Percentiles rank a stretch among this genome's conserved stretches.
phyloP scores from a whole-genome alignment of 345 rosid genomes.

The Geranium brycei region DNA sequence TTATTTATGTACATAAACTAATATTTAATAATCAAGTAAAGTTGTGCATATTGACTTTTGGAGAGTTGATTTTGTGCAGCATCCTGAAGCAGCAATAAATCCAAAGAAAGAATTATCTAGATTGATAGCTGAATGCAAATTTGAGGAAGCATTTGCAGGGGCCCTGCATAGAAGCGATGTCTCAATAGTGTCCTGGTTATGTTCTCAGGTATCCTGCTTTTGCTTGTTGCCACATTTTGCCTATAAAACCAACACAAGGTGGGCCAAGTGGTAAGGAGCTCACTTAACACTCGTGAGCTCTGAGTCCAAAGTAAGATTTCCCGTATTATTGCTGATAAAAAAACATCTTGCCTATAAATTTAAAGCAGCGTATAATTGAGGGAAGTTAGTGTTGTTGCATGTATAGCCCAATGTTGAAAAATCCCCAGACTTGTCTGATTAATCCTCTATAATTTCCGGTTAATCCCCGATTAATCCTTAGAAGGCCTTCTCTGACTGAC shows the following conservation, averaged over 20 bases:
- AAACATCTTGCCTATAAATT: background rate
- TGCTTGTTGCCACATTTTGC: background rate
- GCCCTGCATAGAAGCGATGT: constrained; percentile 65
- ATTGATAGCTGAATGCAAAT: constrained; percentile 43
- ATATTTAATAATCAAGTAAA: background rate
- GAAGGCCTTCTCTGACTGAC: no score
- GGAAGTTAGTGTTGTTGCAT: background rate
- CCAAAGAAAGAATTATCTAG: constrained; percentile 51
- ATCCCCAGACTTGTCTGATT: no score
- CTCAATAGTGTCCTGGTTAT: constrained; percentile 61
- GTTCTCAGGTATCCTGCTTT: constrained; percentile 36
- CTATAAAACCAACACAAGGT: background rate
- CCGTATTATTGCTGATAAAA: no score
- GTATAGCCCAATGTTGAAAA: no score
- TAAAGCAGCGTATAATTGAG: background rate
- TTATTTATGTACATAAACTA: no score
- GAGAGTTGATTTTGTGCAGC: constrained; percentile 1
- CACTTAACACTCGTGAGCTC: no score
- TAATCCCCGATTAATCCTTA: no score
- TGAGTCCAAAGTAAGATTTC: no score
- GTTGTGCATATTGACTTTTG: constrained; percentile 4
- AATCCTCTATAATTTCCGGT: no score
- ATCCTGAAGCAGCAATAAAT: constrained; percentile 47
- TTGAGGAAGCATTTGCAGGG: constrained; percentile 47
- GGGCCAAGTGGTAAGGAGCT: no score